Evolutionary conservation across 345 rosid genomes (phyloP), one percentile per base, ranked within the genome.

Genomic region (Adansonia digitata): DNA sequence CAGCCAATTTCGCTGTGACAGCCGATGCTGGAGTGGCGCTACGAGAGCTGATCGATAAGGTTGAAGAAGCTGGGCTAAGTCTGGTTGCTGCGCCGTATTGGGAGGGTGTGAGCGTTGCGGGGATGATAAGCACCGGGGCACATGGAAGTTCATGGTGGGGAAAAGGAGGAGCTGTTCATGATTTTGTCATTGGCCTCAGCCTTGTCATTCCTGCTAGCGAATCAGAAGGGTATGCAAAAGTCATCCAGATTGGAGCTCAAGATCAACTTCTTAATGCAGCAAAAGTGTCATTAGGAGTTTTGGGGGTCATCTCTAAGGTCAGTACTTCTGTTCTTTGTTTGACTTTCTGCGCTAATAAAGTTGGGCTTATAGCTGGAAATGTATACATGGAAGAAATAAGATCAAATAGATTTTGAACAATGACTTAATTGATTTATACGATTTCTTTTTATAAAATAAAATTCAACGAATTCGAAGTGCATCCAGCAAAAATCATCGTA

Each of bases 111-210:
- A 94, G 97, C 61, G 67, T 91, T 0, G 97, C 90, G 27, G 98
- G 98, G n/a, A 7, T 90, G 56, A 88, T 94, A 22, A 87, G 91
- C 72, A 92, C 95, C 0, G 98, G 97, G 8, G 85, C 98, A 0
- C 98, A 94, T n/a, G 98, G 98, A 2, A 94, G 98, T 78, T 92
- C 98, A 0, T 94, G 97, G 97, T 88, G 88, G 79, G 97, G 97
- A 26, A 85, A 83, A 74, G 98, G 98, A 12, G 98, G 97, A n/a
- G 90, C 97, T 1, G 94, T 88, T 68, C 97, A 92, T 43, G 98
- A 94, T 66, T 94, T 92, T 75, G 97, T 94, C 18, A 81, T 87
- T 43, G 95, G 92, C 9, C 66, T 94, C 14, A 85, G 79, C 72
- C 86, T 94, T 31, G 73, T 92, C 9, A 86, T 92, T 67, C 95